Conservation (phyloP, 257 asterid genomes). For the Fraxinus cuspidata region DNA sequence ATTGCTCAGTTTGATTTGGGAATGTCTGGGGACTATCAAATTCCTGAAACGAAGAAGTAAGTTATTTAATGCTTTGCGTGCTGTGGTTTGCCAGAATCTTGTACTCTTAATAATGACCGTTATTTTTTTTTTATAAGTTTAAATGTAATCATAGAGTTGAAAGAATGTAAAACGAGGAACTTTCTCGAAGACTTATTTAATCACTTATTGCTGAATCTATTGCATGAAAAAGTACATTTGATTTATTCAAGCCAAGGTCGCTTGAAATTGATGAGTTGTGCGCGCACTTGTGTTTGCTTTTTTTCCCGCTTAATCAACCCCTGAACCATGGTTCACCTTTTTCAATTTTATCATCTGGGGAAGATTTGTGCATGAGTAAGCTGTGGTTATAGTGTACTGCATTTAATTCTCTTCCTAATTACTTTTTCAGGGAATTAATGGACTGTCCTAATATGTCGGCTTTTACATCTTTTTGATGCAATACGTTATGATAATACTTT, state of each 20-base stretch:
- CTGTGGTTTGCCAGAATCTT: not conserved
- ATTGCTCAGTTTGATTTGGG: constrained; percentile 25
- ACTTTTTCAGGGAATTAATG: not conserved
- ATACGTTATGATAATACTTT: not conserved
- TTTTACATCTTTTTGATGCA: not conserved
- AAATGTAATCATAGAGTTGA: not conserved
- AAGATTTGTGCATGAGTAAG: not conserved
- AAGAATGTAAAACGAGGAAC: not conserved
- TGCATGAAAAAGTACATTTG: not conserved
- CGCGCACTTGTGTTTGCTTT: not conserved
- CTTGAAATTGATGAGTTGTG: not conserved
- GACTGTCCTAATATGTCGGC: not conserved
- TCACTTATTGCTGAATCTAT: not conserved
- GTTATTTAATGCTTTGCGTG: constrained; percentile 19
- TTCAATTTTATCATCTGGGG: not conserved
- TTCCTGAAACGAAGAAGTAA: constrained; percentile 33
- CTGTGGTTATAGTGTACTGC: not conserved
- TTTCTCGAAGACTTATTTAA: not conserved
- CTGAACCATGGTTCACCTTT: not conserved
- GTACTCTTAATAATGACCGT: not conserved
- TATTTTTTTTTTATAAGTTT: not conserved
- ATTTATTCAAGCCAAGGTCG: not conserved
- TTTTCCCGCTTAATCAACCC: not conserved
- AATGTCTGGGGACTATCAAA: constrained; percentile 14
- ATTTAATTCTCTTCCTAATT: not conserved